Evolutionary conservation across 768 basidiomycete genomes (phyloP).

Genomic region (Sistotremastrum suecicum): DNA sequence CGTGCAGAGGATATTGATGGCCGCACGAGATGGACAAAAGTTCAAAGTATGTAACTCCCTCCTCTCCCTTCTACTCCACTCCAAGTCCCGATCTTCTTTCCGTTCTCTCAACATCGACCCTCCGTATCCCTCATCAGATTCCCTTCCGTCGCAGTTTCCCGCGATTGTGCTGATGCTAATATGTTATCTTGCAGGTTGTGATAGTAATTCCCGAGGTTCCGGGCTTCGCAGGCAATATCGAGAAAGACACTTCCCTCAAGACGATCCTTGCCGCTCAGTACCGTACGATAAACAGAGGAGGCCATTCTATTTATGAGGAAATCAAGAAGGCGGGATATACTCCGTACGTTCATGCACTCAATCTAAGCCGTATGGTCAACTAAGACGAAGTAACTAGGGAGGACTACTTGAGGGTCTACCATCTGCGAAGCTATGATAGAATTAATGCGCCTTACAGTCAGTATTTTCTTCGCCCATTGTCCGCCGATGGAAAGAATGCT

Average conservation of each 20-base stretch:
- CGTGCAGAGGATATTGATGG: slow-evolving; percentile 73
- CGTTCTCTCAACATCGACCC: too few species aligned
- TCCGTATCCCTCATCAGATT: not conserved
- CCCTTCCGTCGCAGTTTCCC: not conserved
- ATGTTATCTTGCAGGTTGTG: slow-evolving; percentile 40
- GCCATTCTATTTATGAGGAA: slow-evolving; percentile 73
- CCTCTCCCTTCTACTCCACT: too few species aligned
- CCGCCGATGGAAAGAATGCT: not conserved
- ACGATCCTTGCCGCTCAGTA: slow-evolving; percentile 84
- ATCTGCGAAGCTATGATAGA: slow-evolving; percentile 82
- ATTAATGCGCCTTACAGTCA: slow-evolving; percentile 64
- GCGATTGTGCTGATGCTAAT: not conserved
- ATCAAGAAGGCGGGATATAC: slow-evolving; percentile 65
- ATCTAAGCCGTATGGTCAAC: not conserved
- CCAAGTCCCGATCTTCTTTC: too few species aligned
- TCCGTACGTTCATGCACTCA: slow-evolving; percentile 35
- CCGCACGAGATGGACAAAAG: slow-evolving; percentile 50
- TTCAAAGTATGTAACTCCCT: slow-evolving; percentile 44
- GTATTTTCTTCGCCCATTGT: slow-evolving; percentile 8
- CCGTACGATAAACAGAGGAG: slow-evolving; percentile 82
- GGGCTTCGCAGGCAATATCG: slow-evolving; percentile 78
- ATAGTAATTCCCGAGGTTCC: slow-evolving; percentile 86
- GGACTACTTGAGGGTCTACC: slow-evolving; percentile 86
- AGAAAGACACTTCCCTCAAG: slow-evolving; percentile 45
- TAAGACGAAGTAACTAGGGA: slow-evolving; percentile 24